phyloP scores from a whole-genome alignment of 805 yeast genomes.

The Debaryomyces castellii region DNA sequence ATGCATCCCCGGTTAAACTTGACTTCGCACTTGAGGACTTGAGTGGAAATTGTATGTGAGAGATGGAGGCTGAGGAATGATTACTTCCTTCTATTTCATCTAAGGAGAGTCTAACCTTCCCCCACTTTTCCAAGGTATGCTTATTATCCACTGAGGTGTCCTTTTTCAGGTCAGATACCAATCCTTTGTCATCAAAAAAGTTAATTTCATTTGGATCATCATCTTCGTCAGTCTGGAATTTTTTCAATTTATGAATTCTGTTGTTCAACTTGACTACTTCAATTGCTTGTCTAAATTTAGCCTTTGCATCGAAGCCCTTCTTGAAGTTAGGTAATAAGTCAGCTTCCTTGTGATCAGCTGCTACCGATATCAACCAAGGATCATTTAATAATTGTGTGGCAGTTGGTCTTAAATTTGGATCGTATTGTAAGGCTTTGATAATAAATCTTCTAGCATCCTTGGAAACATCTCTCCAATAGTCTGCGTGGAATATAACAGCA shows the following conservation, averaged over 20 bases:
- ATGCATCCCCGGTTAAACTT: slow-evolving; percentile 50
- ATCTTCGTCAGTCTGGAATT: slow-evolving; percentile 57
- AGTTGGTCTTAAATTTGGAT: slow-evolving; percentile 69
- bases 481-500: slow-evolving; percentile 82
- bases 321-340: slow-evolving; percentile 82
- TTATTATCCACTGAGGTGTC: slow-evolving; percentile 5
- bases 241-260: slow-evolving; percentile 69
- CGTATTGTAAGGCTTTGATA: slow-evolving; percentile 62
- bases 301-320: slow-evolving; percentile 80
- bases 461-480: slow-evolving; percentile 82
- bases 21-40: slow-evolving; percentile 15
- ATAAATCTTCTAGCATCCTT: slow-evolving; percentile 80
- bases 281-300: slow-evolving; percentile 81
- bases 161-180: slow-evolving; percentile 5
- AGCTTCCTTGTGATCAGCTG: slow-evolving; percentile 45
- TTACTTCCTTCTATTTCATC: slow-evolving; percentile 13
- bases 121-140: slow-evolving; percentile 27
- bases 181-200: slow-evolving; percentile 37
- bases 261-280: slow-evolving; percentile 82
- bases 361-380: slow-evolving; percentile 65
- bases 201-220: slow-evolving; percentile 50
- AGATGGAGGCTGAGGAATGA: slow-evolving; percentile 23
- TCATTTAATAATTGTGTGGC: slow-evolving; percentile 63
- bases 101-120: slow-evolving; percentile 23
- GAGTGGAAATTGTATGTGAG: slow-evolving; percentile 10